phyloP scores from a whole-genome alignment of 2,329 filamentous ascomycete genomes.

The Aspergillus sp. region DNA sequence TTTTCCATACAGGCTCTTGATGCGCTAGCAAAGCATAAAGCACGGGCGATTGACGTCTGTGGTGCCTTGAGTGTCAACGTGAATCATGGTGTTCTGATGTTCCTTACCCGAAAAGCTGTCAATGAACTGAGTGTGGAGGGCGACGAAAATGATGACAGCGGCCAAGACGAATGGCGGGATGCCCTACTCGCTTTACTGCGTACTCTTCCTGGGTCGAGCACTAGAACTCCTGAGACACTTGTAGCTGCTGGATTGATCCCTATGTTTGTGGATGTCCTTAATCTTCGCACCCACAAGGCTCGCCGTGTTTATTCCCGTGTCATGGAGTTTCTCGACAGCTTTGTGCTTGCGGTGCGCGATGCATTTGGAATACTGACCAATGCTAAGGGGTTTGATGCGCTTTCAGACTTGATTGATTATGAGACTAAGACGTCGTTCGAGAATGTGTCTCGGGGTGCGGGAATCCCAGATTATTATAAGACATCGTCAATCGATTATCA shows the following conservation, averaged over 20 bases:
- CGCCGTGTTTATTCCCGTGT: constrained; percentile 81
- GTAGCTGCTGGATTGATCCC: constrained; percentile 87
- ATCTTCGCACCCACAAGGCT: constrained; percentile 76
- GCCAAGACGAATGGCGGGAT: constrained; percentile 84
- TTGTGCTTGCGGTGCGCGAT: constrained; percentile 81
- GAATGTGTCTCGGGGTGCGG: constrained; percentile 65
- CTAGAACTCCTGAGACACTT: constrained; percentile 76
- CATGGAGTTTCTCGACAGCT: constrained; percentile 81
- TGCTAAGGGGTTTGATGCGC: constrained; percentile 81
- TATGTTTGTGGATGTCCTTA: constrained; percentile 84
- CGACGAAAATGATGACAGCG: constrained; percentile 59
- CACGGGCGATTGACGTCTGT: constrained; percentile 77
- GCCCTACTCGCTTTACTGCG: constrained; percentile 84
- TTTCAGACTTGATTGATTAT: constrained; percentile 80
- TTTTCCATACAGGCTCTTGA: constrained; percentile 79
- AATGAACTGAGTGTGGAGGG: constrained; percentile 70
- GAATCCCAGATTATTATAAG: constrained; percentile 69
- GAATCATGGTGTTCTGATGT: constrained; percentile 92
- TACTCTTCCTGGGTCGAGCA: constrained; percentile 70
- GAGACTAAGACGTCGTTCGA: constrained; percentile 71
- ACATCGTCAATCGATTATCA: constrained; percentile 88
- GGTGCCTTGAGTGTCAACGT: constrained; percentile 93
- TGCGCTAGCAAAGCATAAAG: constrained; percentile 76
- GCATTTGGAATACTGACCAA: constrained; percentile 81
- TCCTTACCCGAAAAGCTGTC: constrained; percentile 86